phyloP scores from a whole-genome alignment of 2,329 filamentous ascomycete species.

The Colletotrichum plurivorum region DNA sequence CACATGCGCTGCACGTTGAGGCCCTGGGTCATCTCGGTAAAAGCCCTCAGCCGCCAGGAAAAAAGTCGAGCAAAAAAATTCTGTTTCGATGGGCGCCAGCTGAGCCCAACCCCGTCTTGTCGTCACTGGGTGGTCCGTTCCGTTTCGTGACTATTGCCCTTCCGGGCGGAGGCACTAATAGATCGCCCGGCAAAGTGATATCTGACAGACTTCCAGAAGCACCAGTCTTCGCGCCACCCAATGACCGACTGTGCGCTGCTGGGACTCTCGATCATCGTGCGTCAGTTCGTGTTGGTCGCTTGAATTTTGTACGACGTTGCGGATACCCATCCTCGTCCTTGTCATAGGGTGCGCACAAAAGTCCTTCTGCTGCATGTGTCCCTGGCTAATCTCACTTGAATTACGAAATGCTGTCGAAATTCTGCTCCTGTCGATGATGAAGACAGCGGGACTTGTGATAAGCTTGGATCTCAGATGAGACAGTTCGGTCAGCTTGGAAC shows the following conservation, averaged over 20 bases:
- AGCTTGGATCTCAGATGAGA: slow-evolving; percentile 26
- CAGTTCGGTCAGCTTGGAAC: slow-evolving; percentile 22
- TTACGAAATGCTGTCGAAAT: neutral
- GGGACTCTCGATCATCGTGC: slow-evolving; percentile 1
- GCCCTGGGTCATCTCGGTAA: slow-evolving; percentile 7
- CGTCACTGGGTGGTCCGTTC: slow-evolving; percentile 11
- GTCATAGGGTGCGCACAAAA: neutral
- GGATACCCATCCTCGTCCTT: slow-evolving; percentile 19
- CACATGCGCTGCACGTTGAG: slow-evolving; percentile 26
- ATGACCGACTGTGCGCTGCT: slow-evolving; percentile 1
- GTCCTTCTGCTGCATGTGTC: neutral
- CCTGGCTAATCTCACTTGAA: neutral
- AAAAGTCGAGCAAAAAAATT: neutral
- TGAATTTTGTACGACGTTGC: slow-evolving; percentile 1
- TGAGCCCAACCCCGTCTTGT: slow-evolving; percentile 5
- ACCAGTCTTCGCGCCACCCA: neutral
- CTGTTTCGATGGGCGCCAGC: slow-evolving; percentile 5
- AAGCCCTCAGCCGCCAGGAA: slow-evolving; percentile 22
- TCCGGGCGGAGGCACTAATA: slow-evolving; percentile 26
- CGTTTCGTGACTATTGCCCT: slow-evolving; percentile 34
- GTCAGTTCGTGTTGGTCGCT: slow-evolving; percentile 17
- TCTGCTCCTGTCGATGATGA: slow-evolving; percentile 24
- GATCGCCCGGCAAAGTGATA: slow-evolving; percentile 32
- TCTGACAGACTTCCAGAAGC: slow-evolving; percentile 14
- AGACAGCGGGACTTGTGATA: slow-evolving; percentile 14